These are phyloP conservation scores for Cytauxzoon felis DNA, from an alignment of 169 alveolate genomes.

Conservation along the genomic window DNA sequence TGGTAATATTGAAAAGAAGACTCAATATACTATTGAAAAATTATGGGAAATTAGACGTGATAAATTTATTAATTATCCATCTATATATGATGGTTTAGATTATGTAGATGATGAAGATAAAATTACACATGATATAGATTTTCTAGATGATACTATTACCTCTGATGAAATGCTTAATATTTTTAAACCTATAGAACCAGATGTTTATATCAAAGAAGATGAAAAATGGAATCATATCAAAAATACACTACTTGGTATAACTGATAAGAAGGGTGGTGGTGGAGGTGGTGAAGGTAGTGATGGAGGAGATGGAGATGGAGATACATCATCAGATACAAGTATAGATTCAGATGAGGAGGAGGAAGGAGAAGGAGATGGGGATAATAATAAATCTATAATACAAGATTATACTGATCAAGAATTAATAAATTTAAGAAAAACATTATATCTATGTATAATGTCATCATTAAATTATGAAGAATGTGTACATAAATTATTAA, in stretches of 20 bases:
- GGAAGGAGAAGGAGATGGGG: conserved; percentile 66
- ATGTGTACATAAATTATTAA: conserved; percentile 95
- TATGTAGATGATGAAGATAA: conserved; percentile 94
- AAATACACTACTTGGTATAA: conserved; percentile 82
- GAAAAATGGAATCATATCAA: conserved; percentile 88
- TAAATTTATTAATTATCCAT: conserved; percentile 82
- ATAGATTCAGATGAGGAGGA: conserved; percentile 72
- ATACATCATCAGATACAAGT: conserved; percentile 77
- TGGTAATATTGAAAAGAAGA: conserved; percentile 91
- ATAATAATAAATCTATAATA: conserved; percentile 63
- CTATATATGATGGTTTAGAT: conserved; percentile 88
- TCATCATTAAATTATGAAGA: conserved; percentile 97
- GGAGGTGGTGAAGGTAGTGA: conserved; percentile 69
- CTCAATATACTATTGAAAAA: conserved; percentile 94
- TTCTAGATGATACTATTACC: conserved; percentile 87
- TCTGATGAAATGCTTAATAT: conserved; percentile 90
- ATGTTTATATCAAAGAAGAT: conserved; percentile 86
- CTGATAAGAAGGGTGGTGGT: conserved; percentile 66
- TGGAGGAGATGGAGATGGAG: conserved; percentile 43
- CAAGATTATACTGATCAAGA: conserved; percentile 93
- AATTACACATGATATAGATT: conserved; percentile 92
- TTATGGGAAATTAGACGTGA: conserved; percentile 89
- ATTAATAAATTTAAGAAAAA: conserved; percentile 88
- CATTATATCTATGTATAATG: conserved; percentile 94
- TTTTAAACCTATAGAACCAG: conserved; percentile 86